Evolutionary conservation across 1,284 basidiomycete genomes (phyloP), one percentile per base, ranked within the genome.

Genomic region (Meripilus lineatus): DNA sequence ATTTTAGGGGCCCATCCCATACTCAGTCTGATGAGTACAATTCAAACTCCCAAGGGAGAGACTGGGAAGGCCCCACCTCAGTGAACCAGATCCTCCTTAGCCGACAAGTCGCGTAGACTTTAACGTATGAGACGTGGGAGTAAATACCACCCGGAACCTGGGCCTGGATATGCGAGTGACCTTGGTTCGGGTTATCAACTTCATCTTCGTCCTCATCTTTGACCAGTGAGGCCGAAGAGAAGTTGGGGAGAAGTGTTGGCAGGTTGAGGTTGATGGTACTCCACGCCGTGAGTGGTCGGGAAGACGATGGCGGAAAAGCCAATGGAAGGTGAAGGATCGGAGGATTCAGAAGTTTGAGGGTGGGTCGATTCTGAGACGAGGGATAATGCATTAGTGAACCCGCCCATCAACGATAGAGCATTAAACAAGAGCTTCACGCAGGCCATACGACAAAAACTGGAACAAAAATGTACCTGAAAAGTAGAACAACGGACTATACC

Each of bases 71-170:
- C 4, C 71, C 71, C 40, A 61, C 64, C 44, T 82, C 75, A 48
- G 75, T 77, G 64, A 91, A 79, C 88, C 89, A 93, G 40, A 93
- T 77, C 51, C 89, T 69, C 49, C 85, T 69, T 48, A 93, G 62
- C 22, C 89, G 74, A 64, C 89, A 92, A 35, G 81, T 89, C 17
- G 89, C 88, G 58, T 91, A 88, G 25, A 93, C 74, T 57, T 82
- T 82, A 48, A 92, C 70, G 57, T 81, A 88, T 14, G 77, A 73
- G 22, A 86, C 69, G 60, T 81, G 77, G 0, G 77, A 79, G 56
- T 83, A 86, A 37, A 63, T 61, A 18, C 79, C 79, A 43, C 64
- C 68, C 15, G 86, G 87, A 33, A 82, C 56, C 38, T 58, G 58
- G 7, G 34, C 26, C 39, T 35, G 42, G 40, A 28, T 26, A 14